phyloP scores from a whole-genome alignment of 176 grass and related monocot genomes.

The Carex littledalei region DNA sequence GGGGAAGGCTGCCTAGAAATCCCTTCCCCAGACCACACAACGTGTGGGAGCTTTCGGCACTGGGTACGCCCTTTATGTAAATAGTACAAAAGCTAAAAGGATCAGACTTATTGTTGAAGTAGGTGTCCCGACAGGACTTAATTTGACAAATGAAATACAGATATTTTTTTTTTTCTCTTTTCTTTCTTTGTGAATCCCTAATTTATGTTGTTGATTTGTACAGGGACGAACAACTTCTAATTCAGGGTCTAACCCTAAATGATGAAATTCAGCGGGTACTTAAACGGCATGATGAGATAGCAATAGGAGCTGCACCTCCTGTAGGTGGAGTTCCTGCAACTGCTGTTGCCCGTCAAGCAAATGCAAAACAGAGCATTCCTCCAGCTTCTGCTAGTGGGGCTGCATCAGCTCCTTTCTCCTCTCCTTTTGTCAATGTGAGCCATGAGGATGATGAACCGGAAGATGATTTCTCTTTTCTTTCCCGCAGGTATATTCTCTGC shows the following conservation, averaged over 20 bases:
- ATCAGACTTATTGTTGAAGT: not conserved
- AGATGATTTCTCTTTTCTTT: constrained; percentile 70
- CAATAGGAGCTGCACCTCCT: constrained; percentile 40
- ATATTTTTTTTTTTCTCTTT: not conserved
- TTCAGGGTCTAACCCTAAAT: constrained; percentile 81
- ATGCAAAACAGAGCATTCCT: constrained; percentile 31
- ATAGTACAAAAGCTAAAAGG: not conserved
- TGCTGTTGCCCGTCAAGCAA: constrained; percentile 4
- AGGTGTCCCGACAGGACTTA: not conserved
- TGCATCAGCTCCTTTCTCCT: constrained; percentile 64
- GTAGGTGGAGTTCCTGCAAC: constrained; percentile 6
- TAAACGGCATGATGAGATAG: constrained; percentile 84
- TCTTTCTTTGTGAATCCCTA: not conserved
- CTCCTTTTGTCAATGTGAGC: constrained; percentile 72
- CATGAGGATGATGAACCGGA: constrained; percentile 72
- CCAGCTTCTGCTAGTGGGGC: constrained; percentile 38
- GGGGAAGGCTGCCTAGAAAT: too few relatives aligned
- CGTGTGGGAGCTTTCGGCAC: too few relatives aligned
- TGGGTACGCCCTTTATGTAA: not conserved
- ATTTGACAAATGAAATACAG: not conserved
- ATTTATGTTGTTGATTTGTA: constrained; percentile 25
- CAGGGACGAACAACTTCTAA: constrained; percentile 87
- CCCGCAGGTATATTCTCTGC: constrained; percentile 45
- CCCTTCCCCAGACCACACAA: too few relatives aligned
- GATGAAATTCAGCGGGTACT: constrained; percentile 86